Evolutionary conservation across 768 basidiomycete species (phyloP).

Genomic region (Trametes punicea): DNA sequence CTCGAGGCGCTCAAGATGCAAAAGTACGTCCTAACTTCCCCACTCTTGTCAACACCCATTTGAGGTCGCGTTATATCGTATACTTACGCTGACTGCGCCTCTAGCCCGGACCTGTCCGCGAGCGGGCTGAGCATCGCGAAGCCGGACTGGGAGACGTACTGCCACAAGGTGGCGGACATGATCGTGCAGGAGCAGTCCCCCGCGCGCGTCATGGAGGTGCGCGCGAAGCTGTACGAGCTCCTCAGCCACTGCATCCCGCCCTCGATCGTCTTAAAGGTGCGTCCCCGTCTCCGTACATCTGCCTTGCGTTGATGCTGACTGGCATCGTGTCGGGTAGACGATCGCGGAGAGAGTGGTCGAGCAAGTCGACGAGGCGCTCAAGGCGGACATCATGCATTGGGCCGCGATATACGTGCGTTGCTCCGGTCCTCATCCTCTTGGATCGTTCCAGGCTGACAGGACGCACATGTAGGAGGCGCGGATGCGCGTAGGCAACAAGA

Average conservation of each 20-base stretch:
- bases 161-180: constrained; percentile 84
- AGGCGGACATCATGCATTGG: constrained; percentile 96
- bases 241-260: constrained; percentile 97
- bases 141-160: constrained; percentile 99
- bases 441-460: not conserved
- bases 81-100: too few relatives aligned
- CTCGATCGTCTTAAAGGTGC: constrained; percentile 84
- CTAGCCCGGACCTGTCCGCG: constrained; percentile 70
- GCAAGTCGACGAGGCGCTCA: constrained; percentile 84
- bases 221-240: constrained; percentile 91
- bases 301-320: not conserved
- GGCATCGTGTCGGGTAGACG: constrained; percentile 53
- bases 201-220: constrained; percentile 85
- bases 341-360: constrained; percentile 86
- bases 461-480: constrained; percentile 71
- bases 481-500: constrained; percentile 90
- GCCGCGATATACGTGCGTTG: constrained; percentile 87
- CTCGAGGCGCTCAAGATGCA: constrained; percentile 97
- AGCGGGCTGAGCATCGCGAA: constrained; percentile 83
- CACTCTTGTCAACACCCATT: not conserved
- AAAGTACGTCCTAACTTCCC: constrained; percentile 50
- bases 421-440: not conserved
- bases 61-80: too few relatives aligned
- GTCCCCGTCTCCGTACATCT: constrained; percentile 16
- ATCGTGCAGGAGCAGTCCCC: constrained; percentile 90